These are phyloP conservation scores for Marchantia polymorpha DNA, from an alignment of 225 moss, liverwort and hornwort genomes.

Conservation along the genomic window DNA sequence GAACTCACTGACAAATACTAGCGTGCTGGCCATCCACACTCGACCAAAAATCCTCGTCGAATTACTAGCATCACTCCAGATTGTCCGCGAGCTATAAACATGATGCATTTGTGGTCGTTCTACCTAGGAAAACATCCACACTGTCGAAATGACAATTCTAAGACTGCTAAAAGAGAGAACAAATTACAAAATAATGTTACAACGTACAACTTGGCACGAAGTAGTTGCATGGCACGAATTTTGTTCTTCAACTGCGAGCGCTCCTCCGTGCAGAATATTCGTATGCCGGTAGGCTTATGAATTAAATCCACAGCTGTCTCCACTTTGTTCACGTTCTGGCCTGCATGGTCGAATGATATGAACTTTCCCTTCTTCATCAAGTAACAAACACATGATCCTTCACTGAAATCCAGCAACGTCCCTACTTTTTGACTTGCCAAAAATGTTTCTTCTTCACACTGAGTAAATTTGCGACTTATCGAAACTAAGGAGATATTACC, in stretches of 20 bases:
- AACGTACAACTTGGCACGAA: constrained; percentile 80
- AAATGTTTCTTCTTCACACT: neutral
- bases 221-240: constrained; percentile 91
- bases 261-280: constrained; percentile 98
- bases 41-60: neutral
- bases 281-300: constrained; percentile 97
- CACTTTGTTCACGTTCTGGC: constrained; percentile 99
- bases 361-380: neutral
- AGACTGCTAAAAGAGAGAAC: neutral
- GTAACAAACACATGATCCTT: neutral
- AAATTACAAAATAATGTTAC: neutral
- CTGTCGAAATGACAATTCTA: neutral
- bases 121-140: neutral
- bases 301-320: constrained; percentile 93
- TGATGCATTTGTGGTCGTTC: neutral
- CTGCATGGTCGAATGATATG: constrained; percentile 34
- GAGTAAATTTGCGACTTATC: neutral
- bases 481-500: constrained; percentile 33
- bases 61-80: neutral
- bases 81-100: neutral
- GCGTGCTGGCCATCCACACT: neutral
- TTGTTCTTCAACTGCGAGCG: constrained; percentile 94
- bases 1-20: neutral
- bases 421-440: neutral
- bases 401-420: neutral